A percentile compares a stretch with the other conserved stretches of the same genome.
Evolutionary conservation across 1,139 yeast species (phyloP).

Genomic region (Taphrina flavorubra): DNA sequence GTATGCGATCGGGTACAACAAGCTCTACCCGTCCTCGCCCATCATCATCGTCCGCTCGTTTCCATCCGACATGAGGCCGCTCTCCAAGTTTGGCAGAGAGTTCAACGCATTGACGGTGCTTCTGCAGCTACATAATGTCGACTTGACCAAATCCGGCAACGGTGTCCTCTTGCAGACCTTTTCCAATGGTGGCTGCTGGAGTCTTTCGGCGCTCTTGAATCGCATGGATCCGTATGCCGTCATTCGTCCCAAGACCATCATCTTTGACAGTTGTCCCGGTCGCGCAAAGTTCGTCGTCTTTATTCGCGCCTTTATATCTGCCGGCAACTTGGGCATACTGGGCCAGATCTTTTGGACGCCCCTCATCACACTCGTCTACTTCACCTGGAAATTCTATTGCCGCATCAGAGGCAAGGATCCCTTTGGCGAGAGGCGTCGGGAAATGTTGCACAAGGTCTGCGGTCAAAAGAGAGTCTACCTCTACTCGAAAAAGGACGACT

Average conservation of each 20-base stretch:
- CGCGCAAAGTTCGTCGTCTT: conserved; percentile 33
- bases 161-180: conserved; percentile 36
- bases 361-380: conserved; percentile 32
- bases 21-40: conserved; percentile 38
- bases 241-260: conserved; percentile 30
- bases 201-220: conserved; percentile 33
- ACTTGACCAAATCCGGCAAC: conserved; percentile 31
- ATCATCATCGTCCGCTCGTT: conserved; percentile 38
- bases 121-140: conserved; percentile 25
- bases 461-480: conserved; percentile 28
- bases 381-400: conserved; percentile 31
- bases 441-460: conserved; percentile 35
- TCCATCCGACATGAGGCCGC: conserved; percentile 34
- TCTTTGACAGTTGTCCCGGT: conserved; percentile 38
- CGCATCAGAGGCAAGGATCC: conserved; percentile 36
- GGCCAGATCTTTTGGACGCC: conserved; percentile 18
- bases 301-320: conserved; percentile 33
- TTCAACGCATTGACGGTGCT: conserved; percentile 28
- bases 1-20: conserved; percentile 36
- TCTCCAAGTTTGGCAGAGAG: conserved; percentile 35
- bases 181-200: conserved; percentile 39
- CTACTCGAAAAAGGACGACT: conserved; percentile 33
- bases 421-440: conserved; percentile 37
- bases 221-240: conserved; percentile 20
- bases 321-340: conserved; percentile 28